These are phyloP conservation scores for Penicillium pulvis DNA, from an alignment of 495 filamentous ascomycete species.

Conservation along the genomic window DNA sequence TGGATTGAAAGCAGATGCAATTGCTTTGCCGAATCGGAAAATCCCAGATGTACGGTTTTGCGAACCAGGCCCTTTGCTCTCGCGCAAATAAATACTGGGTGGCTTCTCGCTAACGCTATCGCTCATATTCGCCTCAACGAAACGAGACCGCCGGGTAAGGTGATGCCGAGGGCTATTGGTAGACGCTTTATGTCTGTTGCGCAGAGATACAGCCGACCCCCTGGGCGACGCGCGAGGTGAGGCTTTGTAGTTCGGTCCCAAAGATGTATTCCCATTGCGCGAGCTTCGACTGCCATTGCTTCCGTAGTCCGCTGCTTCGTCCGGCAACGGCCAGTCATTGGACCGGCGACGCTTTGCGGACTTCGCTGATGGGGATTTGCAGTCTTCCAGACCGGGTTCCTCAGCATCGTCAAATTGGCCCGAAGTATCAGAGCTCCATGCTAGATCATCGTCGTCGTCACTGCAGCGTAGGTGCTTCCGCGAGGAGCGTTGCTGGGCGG, in stretches of 20 bases:
- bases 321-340: constrained; percentile 51
- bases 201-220: constrained; percentile 22
- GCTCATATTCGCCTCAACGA: constrained; percentile 77
- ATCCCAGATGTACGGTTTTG: constrained; percentile 48
- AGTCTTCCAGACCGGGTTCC: constrained; percentile 29
- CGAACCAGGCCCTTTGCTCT: constrained; percentile 23
- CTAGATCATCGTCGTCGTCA: constrained; percentile 22
- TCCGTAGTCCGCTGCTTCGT: constrained; percentile 30
- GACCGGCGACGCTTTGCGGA: constrained; percentile 48
- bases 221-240: constrained; percentile 38
- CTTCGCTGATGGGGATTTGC: constrained; percentile 31
- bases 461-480: constrained; percentile 38
- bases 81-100: constrained; percentile 61
- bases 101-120: constrained; percentile 71
- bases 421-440: constrained; percentile 36
- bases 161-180: constrained; percentile 21
- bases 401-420: constrained; percentile 49
- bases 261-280: constrained; percentile 11
- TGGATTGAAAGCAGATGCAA: constrained; percentile 57
- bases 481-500: constrained; percentile 27
- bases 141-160: constrained; percentile 57
- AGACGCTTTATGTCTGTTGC: constrained; percentile 21
- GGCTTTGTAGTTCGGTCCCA: constrained; percentile 13
- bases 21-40: constrained; percentile 60
- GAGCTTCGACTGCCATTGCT: constrained; percentile 17